Base-by-base conservation (phyloP, 2,329 filamentous ascomycete species). In the Karstenula rhodostoma region DNA sequence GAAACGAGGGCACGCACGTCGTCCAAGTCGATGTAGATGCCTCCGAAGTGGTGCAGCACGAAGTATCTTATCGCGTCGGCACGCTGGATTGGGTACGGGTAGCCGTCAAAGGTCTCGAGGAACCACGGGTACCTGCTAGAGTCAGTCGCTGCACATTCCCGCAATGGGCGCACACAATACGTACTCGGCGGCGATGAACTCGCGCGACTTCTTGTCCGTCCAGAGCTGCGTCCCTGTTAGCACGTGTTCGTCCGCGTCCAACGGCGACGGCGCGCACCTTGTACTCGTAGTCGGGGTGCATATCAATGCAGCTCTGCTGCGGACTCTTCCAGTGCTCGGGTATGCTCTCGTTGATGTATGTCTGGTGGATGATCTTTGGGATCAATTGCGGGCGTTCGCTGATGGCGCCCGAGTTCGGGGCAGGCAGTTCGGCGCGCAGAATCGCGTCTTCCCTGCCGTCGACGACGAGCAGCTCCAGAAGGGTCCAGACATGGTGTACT, bases 1-100 rank as follows among this genome's bases (percentile, higher is more conserved):
- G 10, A 43, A 5, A 25, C 9, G 25, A 9, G 43, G 22, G 12
- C 40, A 66, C 85, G 47, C 76, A 86, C 85, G 76, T 89, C 88
- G 76, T 95, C 91, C 50, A 94, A 80, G 72, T 95, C 91, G 67
- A 94, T 88, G 77, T 94, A 94, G 58, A 93, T 88, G 43, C 92
- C 92, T 57, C 92, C 92, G 73, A 87, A 94, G 77, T 92, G 87
- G 56, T 88, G 84, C 33, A 95, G 83, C 22, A 93, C 84, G 73
- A 94, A 94, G 79, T 94, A 94, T 53, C 91, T 86, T 69, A 94
- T 90, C 5, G 90, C 84, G 72, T 94, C 91, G 58, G 91, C 90
- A 62, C 90, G 86, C 78, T 94, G 90, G 65, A 94, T 93, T 13
- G 89, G 87, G 75, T 89, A 91, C 33, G 82, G 84, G 78, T 94